Evolutionary conservation across 805 yeast species (phyloP).

Genomic region (Schwanniomyces sp.): DNA sequence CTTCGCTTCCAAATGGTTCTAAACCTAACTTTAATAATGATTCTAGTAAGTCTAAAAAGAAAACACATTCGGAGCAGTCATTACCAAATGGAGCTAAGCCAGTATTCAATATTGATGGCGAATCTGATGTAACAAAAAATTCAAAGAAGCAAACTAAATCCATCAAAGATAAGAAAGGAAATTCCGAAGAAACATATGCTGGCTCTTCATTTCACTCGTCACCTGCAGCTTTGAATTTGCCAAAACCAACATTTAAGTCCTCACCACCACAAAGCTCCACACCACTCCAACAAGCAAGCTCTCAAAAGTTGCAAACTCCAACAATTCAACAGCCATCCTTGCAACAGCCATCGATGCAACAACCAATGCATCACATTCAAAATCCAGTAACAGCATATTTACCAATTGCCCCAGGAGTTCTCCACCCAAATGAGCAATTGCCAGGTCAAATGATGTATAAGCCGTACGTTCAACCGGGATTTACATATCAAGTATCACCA

Average conservation of each 20-base stretch:
- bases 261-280: conserved; percentile 18
- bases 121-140: conserved; percentile 6
- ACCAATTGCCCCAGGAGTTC: conserved; percentile 19
- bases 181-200: conserved; percentile 44
- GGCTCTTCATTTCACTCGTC: conserved; percentile 59
- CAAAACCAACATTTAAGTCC: conserved; percentile 51
- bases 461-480: conserved; percentile 27
- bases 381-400: conserved; percentile 34
- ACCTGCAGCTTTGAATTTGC: conserved; percentile 55
- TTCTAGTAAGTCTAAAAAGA: conserved; percentile 8
- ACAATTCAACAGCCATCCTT: neutral
- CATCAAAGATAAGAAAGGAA: conserved; percentile 11
- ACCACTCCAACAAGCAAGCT: conserved; percentile 3
- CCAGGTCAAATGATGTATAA: conserved; percentile 1
- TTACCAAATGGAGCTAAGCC: conserved; percentile 32
- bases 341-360: neutral
- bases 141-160: conserved; percentile 12
- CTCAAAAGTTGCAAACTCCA: conserved; percentile 5
- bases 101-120: conserved; percentile 11
- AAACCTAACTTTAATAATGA: conserved; percentile 25
- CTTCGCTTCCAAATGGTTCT: conserved; percentile 27
- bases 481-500: conserved; percentile 27
- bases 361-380: conserved; percentile 5
- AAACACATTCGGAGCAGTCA: conserved; percentile 8
- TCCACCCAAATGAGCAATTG: conserved; percentile 8